Evolutionary conservation across 2,329 filamentous ascomycete genomes (phyloP), one percentile per base, ranked within the genome.

Genomic region (Penicillium sp.): DNA sequence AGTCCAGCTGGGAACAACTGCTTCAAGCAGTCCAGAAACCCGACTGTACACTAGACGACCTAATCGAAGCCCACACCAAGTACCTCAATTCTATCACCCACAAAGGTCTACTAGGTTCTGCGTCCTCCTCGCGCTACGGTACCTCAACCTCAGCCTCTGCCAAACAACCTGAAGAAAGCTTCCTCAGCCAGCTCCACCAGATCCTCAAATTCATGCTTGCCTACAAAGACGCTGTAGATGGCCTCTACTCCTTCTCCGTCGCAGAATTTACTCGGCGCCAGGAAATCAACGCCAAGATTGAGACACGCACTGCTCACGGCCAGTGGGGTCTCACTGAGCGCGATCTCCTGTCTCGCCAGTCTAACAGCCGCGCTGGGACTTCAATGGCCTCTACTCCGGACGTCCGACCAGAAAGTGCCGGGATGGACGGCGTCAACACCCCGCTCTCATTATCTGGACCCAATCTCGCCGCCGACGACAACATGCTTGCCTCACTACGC

Each of bases 41-140:
- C 13, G 89, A 90, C 62, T 92, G 88, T 68, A 99, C 94, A 0
- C 83, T 99, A 10, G 95, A 99, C 76, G 94, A 97, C 67, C 81
- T 99, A 51, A 97, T 99, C 69, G 83, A 87, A 62, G 93, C 94
- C 0, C 94, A 99, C 74, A 90, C 88, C 14, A 86, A 85, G 49
- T 99, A 97, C 70, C 87, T 99, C 54, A 90, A 90, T 65, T 88
- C 89, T 60, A 97, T 99, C 70, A 99, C 95, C 0, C 89, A 96
- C 67, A 99, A 99, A 74, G 94, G 94, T 27, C 83, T 99, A 2
- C 81, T 99, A 0, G 93, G 93, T 46, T 90, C 89, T 16, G 73
- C 77, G 9, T 69, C 74, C 57, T 56, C 58, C 35, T 57, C 62
- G 7, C 60, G 61, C 40, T 61, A 64, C 38, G 62, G 61, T 43